Evolutionary conservation across 768 basidiomycete species (phyloP), one percentile per base, ranked within the genome.

Genomic region (Calocybe indica): DNA sequence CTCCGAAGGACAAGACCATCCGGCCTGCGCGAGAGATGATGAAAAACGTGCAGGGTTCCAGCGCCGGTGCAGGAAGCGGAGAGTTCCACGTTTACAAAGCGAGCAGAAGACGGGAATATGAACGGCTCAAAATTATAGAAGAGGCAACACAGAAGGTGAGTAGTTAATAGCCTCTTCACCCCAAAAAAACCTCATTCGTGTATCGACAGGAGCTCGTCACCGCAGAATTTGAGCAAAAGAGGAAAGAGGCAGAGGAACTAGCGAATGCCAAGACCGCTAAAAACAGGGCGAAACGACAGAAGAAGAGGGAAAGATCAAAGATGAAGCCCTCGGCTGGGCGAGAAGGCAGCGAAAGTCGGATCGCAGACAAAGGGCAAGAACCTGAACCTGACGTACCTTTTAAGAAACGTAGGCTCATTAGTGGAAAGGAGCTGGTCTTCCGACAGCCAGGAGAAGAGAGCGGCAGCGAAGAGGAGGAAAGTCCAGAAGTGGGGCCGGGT

Each of bases 1-100:
- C 88, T 1, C 85, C 87, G 5, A 88, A 89, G 63, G 87, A 89
- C 52, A 93, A 90, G 71, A 75, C 74, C 0, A 72, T 97, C 30
- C 74, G 92, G 13, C 73, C 93, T 1, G 75, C 94, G 7, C 75
- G 90, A 42, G 96, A 92, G 63, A 92, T 92, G 90, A 97, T 99
- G 90, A 97, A 96, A 77, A 98, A 98, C 57, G 95, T 99, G 6
- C 94, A 97, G 65, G 96, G 96, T 0, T 94, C 91, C 11, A 92
- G 90, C 64, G 93, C 96, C 6, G 96, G 95, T 39, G 96, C 96
- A 12, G 96, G 96, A 43, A 92, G 89, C 48, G 95, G 95, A 37
- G 94, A 95, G 66, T 97, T 98, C 61, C 96, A 99, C 62, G 96
- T 99, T 0, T 99, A 98, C 72, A 98, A 98, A 62, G 94, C 95